These are phyloP conservation scores for Globisporangium solare DNA, from an alignment of 352 stramenopile species.

Conservation along the genomic window DNA sequence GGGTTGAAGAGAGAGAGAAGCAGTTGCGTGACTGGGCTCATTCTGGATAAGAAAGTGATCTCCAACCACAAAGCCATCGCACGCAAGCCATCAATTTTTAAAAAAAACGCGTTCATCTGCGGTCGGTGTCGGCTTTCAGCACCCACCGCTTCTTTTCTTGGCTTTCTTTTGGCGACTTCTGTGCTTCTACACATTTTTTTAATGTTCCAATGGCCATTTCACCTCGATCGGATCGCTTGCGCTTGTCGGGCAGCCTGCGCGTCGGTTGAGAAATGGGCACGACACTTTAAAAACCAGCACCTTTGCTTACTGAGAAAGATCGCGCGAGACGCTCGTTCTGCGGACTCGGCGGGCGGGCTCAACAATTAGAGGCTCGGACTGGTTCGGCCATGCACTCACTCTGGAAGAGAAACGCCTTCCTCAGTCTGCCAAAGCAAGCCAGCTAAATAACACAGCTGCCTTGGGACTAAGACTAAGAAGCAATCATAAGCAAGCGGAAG, in stretches of 20 bases:
- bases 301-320: too few species aligned
- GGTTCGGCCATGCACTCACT: background rate
- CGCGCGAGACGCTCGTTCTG: too few species aligned
- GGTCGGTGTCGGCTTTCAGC: background rate
- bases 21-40: background rate
- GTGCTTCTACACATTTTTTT: background rate
- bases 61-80: background rate
- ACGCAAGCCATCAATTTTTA: background rate
- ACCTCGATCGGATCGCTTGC: too few species aligned
- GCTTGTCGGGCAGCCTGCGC: too few species aligned
- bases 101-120: background rate
- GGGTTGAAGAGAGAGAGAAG: background rate
- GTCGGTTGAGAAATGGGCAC: background rate
- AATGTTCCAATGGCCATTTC: background rate
- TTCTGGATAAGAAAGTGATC: background rate
- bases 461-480: background rate
- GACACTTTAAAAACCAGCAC: background rate
- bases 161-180: background rate
- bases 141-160: background rate
- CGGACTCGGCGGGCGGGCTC: too few species aligned
- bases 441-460: background rate
- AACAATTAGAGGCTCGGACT: background rate
- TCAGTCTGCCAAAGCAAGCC: background rate
- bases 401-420: background rate
- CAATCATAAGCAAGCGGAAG: background rate